Evolutionary conservation across 75 land plant genomes (phyloP).

Genomic region (Selaginella tamariscina): DNA sequence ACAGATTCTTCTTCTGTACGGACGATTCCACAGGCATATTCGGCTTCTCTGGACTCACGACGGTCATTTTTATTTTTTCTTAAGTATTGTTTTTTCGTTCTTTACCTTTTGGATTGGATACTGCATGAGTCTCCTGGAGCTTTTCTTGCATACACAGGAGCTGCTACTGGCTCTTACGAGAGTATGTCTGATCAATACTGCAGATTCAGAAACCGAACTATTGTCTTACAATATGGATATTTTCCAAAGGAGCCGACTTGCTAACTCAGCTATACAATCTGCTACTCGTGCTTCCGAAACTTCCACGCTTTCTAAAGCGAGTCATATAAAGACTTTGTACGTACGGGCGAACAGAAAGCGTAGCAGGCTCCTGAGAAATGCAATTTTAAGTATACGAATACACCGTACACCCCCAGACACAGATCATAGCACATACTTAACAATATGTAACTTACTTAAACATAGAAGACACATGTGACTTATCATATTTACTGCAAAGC

Average conservation of each 20-base stretch:
- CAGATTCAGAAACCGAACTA: slow-evolving; percentile 14
- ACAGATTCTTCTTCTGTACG: slow-evolving; percentile 39
- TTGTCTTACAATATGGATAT: neutral
- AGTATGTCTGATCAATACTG: slow-evolving; percentile 32
- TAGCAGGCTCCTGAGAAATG: no score
- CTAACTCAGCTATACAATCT: slow-evolving; percentile 66
- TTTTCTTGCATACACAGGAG: slow-evolving; percentile 61
- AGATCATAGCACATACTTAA: neutral
- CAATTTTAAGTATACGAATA: neutral
- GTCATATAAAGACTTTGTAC: slow-evolving; percentile 69
- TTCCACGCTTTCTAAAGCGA: slow-evolving; percentile 64
- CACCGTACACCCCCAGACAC: neutral
- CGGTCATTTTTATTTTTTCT: no score
- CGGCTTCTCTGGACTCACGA: slow-evolving; percentile 55
- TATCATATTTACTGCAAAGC: no score
- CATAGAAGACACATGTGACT: no score
- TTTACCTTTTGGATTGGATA: neutral
- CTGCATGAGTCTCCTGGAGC: slow-evolving; percentile 54
- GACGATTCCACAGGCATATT: slow-evolving; percentile 61
- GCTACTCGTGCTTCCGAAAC: slow-evolving; percentile 41
- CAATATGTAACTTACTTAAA: neutral
- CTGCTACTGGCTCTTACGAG: slow-evolving; percentile 56
- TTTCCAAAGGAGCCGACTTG: slow-evolving; percentile 64
- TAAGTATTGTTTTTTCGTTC: no score
- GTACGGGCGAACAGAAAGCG: slow-evolving; percentile 86